Conservation (phyloP, 2,329 filamentous ascomycete genomes). For the Stromatinia cepivora region DNA sequence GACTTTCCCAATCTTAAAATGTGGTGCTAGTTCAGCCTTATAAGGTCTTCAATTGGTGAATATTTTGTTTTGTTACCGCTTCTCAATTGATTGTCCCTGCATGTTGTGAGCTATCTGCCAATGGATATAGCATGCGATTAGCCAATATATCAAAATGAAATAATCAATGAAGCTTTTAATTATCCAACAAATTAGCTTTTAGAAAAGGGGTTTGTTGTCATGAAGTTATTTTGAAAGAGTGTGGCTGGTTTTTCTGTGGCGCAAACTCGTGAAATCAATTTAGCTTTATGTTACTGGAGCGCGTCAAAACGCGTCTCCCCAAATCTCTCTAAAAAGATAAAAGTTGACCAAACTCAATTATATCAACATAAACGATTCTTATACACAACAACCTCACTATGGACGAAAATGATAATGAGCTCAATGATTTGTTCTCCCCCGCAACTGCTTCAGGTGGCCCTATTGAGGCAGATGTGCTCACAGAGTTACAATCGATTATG, state of each 20-base stretch:
- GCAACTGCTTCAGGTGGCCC: conserved; percentile 26
- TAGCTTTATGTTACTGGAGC: conserved; percentile 9
- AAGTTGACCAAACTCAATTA: conserved; percentile 4
- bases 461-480: conserved; percentile 74
- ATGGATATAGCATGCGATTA: not conserved
- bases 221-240: not conserved
- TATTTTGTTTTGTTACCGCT: not conserved
- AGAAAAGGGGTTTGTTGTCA: not conserved
- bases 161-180: not conserved
- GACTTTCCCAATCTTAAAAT: conserved; percentile 17
- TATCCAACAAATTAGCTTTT: not conserved
- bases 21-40: conserved; percentile 20
- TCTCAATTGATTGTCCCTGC: conserved; percentile 8
- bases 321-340: not conserved
- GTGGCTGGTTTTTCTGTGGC: conserved; percentile 18
- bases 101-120: not conserved
- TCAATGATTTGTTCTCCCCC: conserved; percentile 37
- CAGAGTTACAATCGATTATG: conserved; percentile 83
- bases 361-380: not conserved
- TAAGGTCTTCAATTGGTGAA: not conserved
- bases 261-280: conserved; percentile 22
- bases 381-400: conserved; percentile 22
- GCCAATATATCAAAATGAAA: not conserved
- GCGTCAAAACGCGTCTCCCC: conserved; percentile 24
- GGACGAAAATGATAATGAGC: conserved; percentile 33